Evolutionary conservation across 2,329 filamentous ascomycete species (phyloP), one percentile per base, ranked within the genome.

Genomic region (Ceratocystis smalleyi): DNA sequence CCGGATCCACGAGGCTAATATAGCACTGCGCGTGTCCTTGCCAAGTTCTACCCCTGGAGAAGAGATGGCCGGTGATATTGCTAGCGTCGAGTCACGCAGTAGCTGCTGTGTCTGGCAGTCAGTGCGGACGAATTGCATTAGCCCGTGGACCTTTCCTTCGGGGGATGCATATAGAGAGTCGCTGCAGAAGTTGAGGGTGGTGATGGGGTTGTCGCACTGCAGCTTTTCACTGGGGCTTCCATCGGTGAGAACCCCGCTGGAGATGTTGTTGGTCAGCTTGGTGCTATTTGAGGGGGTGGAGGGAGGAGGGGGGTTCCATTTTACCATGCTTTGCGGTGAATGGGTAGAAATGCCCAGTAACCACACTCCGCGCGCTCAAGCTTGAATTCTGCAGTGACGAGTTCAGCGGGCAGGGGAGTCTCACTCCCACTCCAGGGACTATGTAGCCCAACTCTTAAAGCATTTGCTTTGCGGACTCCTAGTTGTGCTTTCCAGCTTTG

Each of bases 331-430:
- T 62, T 49, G 30, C 64, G 60, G 19, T 62, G 64, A n/a, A 65
- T 65, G 1, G 60, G 64, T 8, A 65, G 24, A 54, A 62, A 65
- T 35, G 64, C 45, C 64, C 60, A 65, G 15, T 65, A 65, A 43
- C 64, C 64, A 51, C 64, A 65, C 51, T 43, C 62, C 17, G 54
- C 60, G 43, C 40, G 59, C 43, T 45, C 19, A n/a, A 65, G 51
- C 4, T 59, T 55, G 51, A 63, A 59, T 19, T 43, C 10, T 8
- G 61, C 35, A 5, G 45, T 15, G 1, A 61, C 62, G 5, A 65
- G 43, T 22, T 65, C 62, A 40, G 64, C 64, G 24, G 43, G 35
- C 40, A 54, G 32, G 3, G 59, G 19, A 6, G 27, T 32, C 22
- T 65, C 64, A 43, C 59, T 62, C 8, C 60, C 60, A 6, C 51